These are phyloP conservation scores for Alternaria triticina DNA, from an alignment of 2,329 filamentous ascomycete species.

Conservation along the genomic window DNA sequence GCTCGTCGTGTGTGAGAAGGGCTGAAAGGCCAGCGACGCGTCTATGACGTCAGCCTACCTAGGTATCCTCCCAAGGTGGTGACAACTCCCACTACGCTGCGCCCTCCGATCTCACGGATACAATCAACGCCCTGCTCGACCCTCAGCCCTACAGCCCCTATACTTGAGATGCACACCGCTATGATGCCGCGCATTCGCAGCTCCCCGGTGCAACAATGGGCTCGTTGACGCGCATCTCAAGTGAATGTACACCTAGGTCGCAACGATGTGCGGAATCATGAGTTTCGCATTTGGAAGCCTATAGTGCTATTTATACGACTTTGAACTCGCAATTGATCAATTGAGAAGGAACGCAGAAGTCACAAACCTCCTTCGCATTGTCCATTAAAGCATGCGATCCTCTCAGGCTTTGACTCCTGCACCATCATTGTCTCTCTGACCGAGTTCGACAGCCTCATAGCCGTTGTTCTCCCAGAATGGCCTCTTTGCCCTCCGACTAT, in stretches of 20 bases:
- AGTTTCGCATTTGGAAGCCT: background rate
- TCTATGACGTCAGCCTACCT: background rate
- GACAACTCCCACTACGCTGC: background rate
- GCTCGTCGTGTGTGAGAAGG: background rate
- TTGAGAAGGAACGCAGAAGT: background rate
- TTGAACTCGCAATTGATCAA: background rate
- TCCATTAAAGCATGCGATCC: background rate
- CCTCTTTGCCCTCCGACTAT: constrained; percentile 10
- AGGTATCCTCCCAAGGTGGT: background rate
- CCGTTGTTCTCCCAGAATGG: constrained; percentile 33
- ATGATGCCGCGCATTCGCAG: background rate
- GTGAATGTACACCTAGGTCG: too few relatives aligned
- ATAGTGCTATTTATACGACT: background rate
- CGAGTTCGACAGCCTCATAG: constrained; percentile 6
- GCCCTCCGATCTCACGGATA: too few relatives aligned
- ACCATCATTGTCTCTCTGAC: background rate
- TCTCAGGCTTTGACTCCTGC: background rate
- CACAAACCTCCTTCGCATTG: background rate
- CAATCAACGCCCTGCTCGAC: background rate
- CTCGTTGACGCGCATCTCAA: too few relatives aligned
- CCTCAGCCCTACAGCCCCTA: background rate
- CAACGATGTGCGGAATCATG: background rate
- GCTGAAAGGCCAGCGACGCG: background rate
- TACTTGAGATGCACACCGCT: background rate
- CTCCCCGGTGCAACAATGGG: too few relatives aligned